Evolutionary conservation across 2,329 filamentous ascomycete genomes (phyloP).

Genomic region (Colletotrichum graminicola): DNA sequence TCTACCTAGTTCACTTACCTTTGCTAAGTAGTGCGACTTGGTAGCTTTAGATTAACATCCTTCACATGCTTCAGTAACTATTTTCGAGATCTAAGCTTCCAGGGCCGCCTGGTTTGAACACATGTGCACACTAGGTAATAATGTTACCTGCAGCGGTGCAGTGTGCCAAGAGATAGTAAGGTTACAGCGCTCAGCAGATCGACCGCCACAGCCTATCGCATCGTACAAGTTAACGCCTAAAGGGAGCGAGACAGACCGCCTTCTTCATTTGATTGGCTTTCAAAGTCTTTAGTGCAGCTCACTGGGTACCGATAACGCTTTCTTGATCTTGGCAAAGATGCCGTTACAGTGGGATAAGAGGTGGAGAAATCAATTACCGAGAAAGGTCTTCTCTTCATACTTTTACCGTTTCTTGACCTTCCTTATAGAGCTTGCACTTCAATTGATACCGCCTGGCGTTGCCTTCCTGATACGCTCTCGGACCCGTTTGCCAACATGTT

Average conservation of each 20-base stretch:
- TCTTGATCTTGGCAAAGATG: background rate
- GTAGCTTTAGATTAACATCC: too few species aligned
- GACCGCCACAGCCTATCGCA: background rate
- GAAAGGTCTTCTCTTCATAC: conserved; percentile 1
- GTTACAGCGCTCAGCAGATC: conserved; percentile 12
- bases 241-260: background rate
- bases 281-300: background rate
- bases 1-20: too few species aligned
- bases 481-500: background rate
- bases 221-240: background rate
- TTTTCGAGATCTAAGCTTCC: too few species aligned
- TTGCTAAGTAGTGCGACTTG: too few species aligned
- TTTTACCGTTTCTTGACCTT: conserved; percentile 13
- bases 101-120: too few species aligned
- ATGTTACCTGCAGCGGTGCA: too few species aligned
- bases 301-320: background rate
- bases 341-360: conserved; percentile 21
- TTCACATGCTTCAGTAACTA: too few species aligned
- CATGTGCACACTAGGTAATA: too few species aligned
- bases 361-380: conserved; percentile 32
- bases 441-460: background rate
- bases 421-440: conserved; percentile 1
- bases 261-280: conserved; percentile 1
- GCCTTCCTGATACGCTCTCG: conserved; percentile 35
- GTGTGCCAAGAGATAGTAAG: too few species aligned